A percentile compares a stretch with the other conserved stretches of the same genome.
phyloP scores from a whole-genome alignment of 2,329 filamentous ascomycete species.

The Aspergillus fijiensis region DNA sequence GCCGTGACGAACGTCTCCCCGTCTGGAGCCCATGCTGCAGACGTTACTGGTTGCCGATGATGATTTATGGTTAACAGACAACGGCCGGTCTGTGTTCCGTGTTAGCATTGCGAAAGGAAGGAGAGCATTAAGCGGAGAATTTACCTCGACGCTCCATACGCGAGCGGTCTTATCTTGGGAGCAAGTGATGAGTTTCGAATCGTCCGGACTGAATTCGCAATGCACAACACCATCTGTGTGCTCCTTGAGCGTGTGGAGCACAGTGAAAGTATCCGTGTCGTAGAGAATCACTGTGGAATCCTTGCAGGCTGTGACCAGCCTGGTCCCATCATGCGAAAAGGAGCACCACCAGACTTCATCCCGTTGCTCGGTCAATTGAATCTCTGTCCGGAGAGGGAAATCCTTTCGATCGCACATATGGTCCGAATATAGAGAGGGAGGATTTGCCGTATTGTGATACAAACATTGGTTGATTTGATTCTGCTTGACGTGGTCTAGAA shows the following conservation, averaged over 20 bases:
- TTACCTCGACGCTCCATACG: slow-evolving; percentile 72
- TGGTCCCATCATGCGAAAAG: slow-evolving; percentile 84
- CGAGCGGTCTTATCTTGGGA: slow-evolving; percentile 70
- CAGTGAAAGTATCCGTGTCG: slow-evolving; percentile 68
- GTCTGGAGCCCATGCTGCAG: slow-evolving; percentile 84
- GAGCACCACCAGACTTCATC: slow-evolving; percentile 90
- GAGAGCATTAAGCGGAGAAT: neutral
- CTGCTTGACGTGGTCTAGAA: slow-evolving; percentile 81
- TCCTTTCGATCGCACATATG: slow-evolving; percentile 77
- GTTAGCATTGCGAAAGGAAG: slow-evolving; percentile 12
- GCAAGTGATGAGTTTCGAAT: slow-evolving; percentile 81
- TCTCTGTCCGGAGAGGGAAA: slow-evolving; percentile 71
- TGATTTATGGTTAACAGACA: slow-evolving; percentile 64
- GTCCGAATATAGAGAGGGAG: slow-evolving; percentile 85
- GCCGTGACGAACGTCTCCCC: slow-evolving; percentile 76
- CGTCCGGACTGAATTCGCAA: slow-evolving; percentile 88
- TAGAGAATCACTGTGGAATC: slow-evolving; percentile 78
- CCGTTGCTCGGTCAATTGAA: slow-evolving; percentile 69
- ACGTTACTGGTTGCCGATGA: slow-evolving; percentile 81
- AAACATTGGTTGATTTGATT: slow-evolving; percentile 79
- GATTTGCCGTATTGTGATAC: slow-evolving; percentile 77
- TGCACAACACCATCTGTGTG: slow-evolving; percentile 74
- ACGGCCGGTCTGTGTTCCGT: slow-evolving; percentile 56
- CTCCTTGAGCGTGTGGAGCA: slow-evolving; percentile 62
- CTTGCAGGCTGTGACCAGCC: slow-evolving; percentile 77